Evolutionary conservation across 75 land plant genomes (phyloP).

Genomic region (Cupressus sempervirens): DNA sequence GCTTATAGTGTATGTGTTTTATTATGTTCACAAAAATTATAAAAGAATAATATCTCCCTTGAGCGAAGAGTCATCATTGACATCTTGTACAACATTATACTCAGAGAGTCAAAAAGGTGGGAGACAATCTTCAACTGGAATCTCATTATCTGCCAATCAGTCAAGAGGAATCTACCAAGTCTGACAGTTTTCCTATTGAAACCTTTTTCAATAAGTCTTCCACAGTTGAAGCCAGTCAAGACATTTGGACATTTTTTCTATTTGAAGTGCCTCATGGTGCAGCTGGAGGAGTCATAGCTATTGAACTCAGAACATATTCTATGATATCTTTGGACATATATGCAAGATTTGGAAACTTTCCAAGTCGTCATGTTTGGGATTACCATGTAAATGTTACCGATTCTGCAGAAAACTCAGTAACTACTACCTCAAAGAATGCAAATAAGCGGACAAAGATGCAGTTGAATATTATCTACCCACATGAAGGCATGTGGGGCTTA

Average conservation of each 20-base stretch:
- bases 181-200: conserved; percentile 35
- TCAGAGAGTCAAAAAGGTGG: conserved; percentile 53
- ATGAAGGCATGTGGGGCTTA: conserved; percentile 73
- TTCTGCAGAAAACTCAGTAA: conserved; percentile 21
- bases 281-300: conserved; percentile 60
- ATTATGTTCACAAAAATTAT: neutral
- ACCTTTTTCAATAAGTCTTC: conserved; percentile 42
- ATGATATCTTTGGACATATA: conserved; percentile 42
- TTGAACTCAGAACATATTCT: conserved; percentile 35
- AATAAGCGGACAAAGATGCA: conserved; percentile 23
- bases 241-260: conserved; percentile 61
- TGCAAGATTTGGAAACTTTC: conserved; percentile 63
- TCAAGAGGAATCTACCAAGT: neutral
- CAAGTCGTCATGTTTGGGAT: conserved; percentile 59
- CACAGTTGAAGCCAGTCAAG: neutral
- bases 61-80: neutral
- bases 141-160: conserved; percentile 59
- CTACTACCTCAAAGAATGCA: conserved; percentile 22
- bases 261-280: conserved; percentile 74
- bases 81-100: neutral
- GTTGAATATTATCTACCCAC: conserved; percentile 60
- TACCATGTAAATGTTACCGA: conserved; percentile 33
- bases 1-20: neutral
- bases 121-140: conserved; percentile 46
- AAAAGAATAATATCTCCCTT: neutral